A percentile compares a stretch with the other conserved stretches of the same genome.
Evolutionary conservation across 179 eudicot species (phyloP).

Genomic region (Beta macrorhiza): DNA sequence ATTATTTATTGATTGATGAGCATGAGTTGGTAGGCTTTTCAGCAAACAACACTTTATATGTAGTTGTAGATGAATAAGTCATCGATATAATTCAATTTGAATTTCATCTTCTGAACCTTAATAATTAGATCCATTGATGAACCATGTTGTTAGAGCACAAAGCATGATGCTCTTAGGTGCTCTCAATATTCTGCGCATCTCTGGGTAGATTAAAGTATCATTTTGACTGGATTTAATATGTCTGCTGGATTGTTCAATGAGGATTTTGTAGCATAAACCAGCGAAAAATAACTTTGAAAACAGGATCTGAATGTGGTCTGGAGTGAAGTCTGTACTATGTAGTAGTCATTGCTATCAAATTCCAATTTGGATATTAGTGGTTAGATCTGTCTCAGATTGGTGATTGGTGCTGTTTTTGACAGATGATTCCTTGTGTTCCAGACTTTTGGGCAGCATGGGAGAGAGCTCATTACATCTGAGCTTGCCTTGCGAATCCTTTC

Average conservation of each 20-base stretch:
- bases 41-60: no score
- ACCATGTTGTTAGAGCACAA: no score
- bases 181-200: no score
- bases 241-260: neutral
- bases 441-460: slow-evolving; percentile 99
- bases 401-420: slow-evolving; percentile 96
- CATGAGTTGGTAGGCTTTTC: no score
- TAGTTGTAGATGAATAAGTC: no score
- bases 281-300: neutral
- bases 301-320: neutral
- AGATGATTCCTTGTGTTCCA: slow-evolving; percentile 99
- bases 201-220: neutral
- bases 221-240: neutral
- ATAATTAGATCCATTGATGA: no score
- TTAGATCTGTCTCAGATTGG: slow-evolving; percentile 71
- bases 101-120: no score
- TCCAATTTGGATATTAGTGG: slow-evolving; percentile 29
- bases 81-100: no score
- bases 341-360: slow-evolving; percentile 10
- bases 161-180: no score
- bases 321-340: neutral
- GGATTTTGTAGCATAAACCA: slow-evolving; percentile 6
- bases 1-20: no score
- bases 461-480: slow-evolving; percentile 96
- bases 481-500: slow-evolving; percentile 83